phyloP scores from a whole-genome alignment of 345 rosid genomes.

The Populus simonii region DNA sequence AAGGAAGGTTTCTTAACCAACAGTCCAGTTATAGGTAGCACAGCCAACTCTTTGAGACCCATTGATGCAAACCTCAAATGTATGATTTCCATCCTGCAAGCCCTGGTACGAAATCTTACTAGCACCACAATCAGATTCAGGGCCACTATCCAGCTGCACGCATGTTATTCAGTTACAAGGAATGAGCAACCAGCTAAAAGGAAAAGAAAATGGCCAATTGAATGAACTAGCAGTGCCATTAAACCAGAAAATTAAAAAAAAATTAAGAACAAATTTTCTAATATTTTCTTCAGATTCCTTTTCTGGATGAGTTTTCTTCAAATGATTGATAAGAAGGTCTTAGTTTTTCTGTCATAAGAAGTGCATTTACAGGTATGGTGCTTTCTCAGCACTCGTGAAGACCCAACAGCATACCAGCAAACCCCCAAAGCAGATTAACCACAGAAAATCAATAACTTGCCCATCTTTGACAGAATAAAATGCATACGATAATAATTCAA shows the following conservation, averaged over 20 bases:
- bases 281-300: not conserved
- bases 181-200: not conserved
- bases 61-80: constrained; percentile 65
- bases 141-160: constrained; percentile 69
- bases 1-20: constrained; percentile 58
- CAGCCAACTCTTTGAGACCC: constrained; percentile 55
- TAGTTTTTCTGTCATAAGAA: not conserved
- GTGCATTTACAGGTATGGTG: not conserved
- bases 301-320: not conserved
- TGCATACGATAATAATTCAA: not conserved
- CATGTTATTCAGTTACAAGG: constrained; percentile 1
- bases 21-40: constrained; percentile 61
- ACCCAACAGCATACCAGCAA: not conserved
- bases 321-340: not conserved
- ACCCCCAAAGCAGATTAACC: not conserved
- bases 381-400: not conserved
- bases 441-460: not conserved
- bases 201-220: not conserved
- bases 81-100: constrained; percentile 72
- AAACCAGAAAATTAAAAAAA: not conserved
- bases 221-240: not conserved
- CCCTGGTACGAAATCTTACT: constrained; percentile 46
- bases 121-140: constrained; percentile 50
- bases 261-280: not conserved
- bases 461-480: not conserved